These are phyloP conservation scores for Geranomyces variabilis DNA, from an alignment of 192 early-diverging fungal genomes.

Conservation along the genomic window DNA sequence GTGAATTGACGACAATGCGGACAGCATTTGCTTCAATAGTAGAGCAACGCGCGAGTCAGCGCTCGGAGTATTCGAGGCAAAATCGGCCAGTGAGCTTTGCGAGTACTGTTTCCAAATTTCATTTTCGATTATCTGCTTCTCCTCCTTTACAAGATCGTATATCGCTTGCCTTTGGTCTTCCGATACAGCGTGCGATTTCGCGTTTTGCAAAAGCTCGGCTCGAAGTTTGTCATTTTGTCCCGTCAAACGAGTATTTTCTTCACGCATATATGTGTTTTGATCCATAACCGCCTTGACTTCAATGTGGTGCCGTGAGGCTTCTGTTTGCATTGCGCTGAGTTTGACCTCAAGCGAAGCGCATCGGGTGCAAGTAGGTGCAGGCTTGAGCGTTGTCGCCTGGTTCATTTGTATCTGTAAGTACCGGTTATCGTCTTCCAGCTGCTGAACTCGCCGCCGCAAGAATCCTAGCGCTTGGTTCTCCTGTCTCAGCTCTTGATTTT, in stretches of 20 bases:
- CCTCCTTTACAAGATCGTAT: background rate
- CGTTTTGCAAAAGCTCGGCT: background rate
- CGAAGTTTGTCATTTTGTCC: slow-evolving; percentile 36
- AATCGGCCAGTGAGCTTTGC: background rate
- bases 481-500: slow-evolving; percentile 1
- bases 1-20: background rate
- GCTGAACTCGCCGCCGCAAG: slow-evolving; percentile 66
- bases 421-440: slow-evolving; percentile 63
- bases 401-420: background rate
- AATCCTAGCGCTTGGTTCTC: slow-evolving; percentile 13
- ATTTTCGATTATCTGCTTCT: background rate
- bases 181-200: background rate
- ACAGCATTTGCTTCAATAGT: background rate
- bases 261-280: slow-evolving; percentile 36
- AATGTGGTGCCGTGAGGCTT: slow-evolving; percentile 51
- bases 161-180: background rate
- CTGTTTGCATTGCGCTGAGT: slow-evolving; percentile 27
- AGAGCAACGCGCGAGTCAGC: background rate
- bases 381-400: background rate
- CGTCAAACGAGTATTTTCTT: slow-evolving; percentile 43
- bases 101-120: background rate
- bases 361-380: slow-evolving; percentile 61
- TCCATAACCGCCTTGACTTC: slow-evolving; percentile 47
- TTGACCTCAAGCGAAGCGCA: slow-evolving; percentile 52
- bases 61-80: background rate